These are phyloP conservation scores for Saturnispora saitoi DNA, from an alignment of 805 yeast genomes.

Conservation along the genomic window DNA sequence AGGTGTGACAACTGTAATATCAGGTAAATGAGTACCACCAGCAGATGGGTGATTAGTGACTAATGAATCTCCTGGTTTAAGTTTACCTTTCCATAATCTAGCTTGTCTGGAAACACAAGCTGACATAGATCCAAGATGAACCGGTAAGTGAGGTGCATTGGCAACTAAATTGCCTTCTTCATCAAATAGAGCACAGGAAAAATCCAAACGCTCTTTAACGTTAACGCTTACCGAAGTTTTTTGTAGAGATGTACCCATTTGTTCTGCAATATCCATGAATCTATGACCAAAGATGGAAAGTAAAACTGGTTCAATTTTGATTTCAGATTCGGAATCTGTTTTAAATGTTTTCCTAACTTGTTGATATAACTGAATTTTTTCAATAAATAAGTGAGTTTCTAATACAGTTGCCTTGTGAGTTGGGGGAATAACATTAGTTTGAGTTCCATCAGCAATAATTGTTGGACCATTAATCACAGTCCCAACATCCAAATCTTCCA, in stretches of 20 bases:
- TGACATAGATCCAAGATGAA: slow-evolving; percentile 81
- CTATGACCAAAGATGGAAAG: slow-evolving; percentile 74
- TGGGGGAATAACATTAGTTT: slow-evolving; percentile 69
- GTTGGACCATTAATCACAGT: slow-evolving; percentile 59
- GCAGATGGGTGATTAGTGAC: slow-evolving; percentile 74
- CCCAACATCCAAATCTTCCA: slow-evolving; percentile 49
- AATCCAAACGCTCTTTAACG: slow-evolving; percentile 76
- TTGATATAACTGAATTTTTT: slow-evolving; percentile 11
- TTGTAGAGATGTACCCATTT: slow-evolving; percentile 75
- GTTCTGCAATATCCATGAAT: slow-evolving; percentile 87
- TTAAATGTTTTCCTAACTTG: slow-evolving; percentile 12
- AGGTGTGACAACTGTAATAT: slow-evolving; percentile 88
- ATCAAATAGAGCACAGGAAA: slow-evolving; percentile 77
- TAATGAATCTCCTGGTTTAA: slow-evolving; percentile 66
- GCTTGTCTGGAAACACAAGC: slow-evolving; percentile 66
- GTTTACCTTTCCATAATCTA: slow-evolving; percentile 50
- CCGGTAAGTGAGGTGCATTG: slow-evolving; percentile 85
- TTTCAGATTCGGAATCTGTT: neutral
- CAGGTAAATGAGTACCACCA: slow-evolving; percentile 87
- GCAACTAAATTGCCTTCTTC: slow-evolving; percentile 73
- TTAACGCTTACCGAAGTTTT: slow-evolving; percentile 77
- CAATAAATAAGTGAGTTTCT: slow-evolving; percentile 44
- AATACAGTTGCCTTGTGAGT: slow-evolving; percentile 46
- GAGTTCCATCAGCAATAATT: slow-evolving; percentile 70
- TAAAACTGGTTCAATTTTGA: slow-evolving; percentile 55